Base-by-base conservation (phyloP, 331 rosid species). In the Malus hybrid region DNA sequence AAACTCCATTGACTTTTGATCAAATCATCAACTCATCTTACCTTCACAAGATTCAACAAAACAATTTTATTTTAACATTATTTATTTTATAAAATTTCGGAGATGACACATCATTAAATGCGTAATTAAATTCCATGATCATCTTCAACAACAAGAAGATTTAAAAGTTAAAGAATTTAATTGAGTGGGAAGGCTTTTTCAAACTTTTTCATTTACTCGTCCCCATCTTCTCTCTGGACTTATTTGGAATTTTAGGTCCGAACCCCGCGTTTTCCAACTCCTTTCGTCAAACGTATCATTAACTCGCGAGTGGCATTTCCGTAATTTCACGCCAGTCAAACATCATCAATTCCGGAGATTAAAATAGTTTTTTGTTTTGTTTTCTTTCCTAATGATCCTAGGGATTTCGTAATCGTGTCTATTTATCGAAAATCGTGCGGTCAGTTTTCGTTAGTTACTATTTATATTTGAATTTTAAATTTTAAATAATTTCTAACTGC, bases 261-360 rank as follows among this genome's bases (percentile, higher is more conserved):
- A 71, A 50, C 12, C 74, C 79, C 57, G 72, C 62, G 83, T 55
- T 61, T 61, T 22, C 29, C 67, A 70, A 16, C 6, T 83, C 75
- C 81, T 54, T 76, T 85, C 73, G 85, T 86, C 93, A 85, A 86
- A 86, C 69, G 73, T 72, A 67, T 78, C 64, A 73, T 69, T 52
- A 71, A 68, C 75, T 28, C 72, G 46, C 18, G 0, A 36, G 70
- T 80, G 85, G 76, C 83, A 76, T 62, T 76, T 67, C 73, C 60
- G 85, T 68, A 6, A 77, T 48, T 79, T 69, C 13, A 5, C 54
- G 60, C 18, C 16, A 67, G 83, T 83, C 83, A 83, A 85, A 87
- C 83, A 70, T 85, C 87, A 88, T 82, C 85, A 59, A 80, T 76
- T 83, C 88, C 68, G 86, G 87, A 83, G 84, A 85, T 86, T 82